Evolutionary conservation across 1,139 yeast species (phyloP), one percentile per base, ranked within the genome.

Genomic region (Saccharomyces hybrid): DNA sequence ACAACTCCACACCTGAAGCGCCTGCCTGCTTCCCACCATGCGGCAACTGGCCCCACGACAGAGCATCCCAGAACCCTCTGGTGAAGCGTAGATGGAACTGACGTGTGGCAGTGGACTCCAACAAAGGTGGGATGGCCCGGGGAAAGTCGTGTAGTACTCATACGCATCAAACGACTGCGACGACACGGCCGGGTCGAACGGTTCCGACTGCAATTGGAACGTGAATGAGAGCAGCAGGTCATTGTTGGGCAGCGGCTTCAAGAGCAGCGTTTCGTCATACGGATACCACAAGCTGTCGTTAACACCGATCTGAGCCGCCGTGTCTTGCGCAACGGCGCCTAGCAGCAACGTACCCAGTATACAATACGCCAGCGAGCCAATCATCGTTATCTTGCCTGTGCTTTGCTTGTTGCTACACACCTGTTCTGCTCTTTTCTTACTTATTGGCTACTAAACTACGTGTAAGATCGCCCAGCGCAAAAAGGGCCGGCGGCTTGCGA

Each of bases 11-110:
- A 34, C 99, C 99, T 2, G 95, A 87, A 1, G 99, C 99, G 24
- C 99, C 99, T 53, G 91, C 78, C 55, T 73, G 75, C 11, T 71
- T 66, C 0, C 99, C 99, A 61, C 81, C 73, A 51, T 75, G 73
- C 0, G 97, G 97, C 51, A 88, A 76, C 50, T 78, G 74, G 0
- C 99, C 99, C 96, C 97, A 93, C 5, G 79, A 74, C 57, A 86
- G 88, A 0, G 91, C 76, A 65, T 93, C 97, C 95, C 97, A 93
- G 85, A 93, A 87, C 1, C 99, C 99, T 68, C 89, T 96, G 1
- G 95, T 82, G 68, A 95, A 91, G 52, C 97, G 73, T 56, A 93
- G 73, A 68, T 88, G 96, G 52, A 95, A 74, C 62, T 88, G 93
- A 55, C 87, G 75, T 0, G 95, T 80, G 57, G 79, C 77, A 2